Percentiles rank a stretch among this genome's conserved stretches.
Evolutionary conservation across 164 flowering plant genomes (phyloP).

Genomic region (Piper betle): DNA sequence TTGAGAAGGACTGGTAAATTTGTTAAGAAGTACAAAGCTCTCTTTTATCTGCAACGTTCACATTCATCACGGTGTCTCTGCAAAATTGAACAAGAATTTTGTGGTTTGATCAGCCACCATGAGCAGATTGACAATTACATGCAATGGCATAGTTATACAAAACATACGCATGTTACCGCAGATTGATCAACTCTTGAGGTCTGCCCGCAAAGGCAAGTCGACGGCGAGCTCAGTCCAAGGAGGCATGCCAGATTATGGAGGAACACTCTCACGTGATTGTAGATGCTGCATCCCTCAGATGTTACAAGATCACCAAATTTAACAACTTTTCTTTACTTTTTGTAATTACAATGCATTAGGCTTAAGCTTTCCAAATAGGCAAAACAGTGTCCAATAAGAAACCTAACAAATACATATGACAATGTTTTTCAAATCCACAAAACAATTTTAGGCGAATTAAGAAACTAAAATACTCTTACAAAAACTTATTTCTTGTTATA

Average conservation of each 20-base stretch:
- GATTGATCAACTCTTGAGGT: background rate
- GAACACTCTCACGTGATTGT: constrained; percentile 10
- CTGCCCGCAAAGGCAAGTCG: constrained; percentile 8
- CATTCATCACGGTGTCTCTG: constrained; percentile 4
- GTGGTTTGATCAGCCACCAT: background rate
- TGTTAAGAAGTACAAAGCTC: background rate
- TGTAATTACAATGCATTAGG: background rate
- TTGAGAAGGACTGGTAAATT: background rate
- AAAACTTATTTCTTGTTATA: too few species aligned
- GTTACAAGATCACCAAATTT: background rate
- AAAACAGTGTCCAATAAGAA: too few species aligned
- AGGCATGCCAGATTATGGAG: constrained; percentile 5
- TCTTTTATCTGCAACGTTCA: constrained; percentile 3
- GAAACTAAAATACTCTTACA: too few species aligned
- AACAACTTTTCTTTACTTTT: background rate
- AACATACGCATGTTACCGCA: constrained; percentile 1
- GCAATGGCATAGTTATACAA: background rate
- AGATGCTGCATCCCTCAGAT: constrained; percentile 7
- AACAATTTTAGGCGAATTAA: too few species aligned
- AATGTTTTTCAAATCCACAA: background rate
- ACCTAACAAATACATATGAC: background rate
- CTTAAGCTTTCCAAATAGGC: too few species aligned
- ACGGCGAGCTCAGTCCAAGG: constrained; percentile 1
- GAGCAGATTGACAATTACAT: background rate
- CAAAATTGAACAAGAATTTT: constrained; percentile 1